These are phyloP conservation scores for Cynara cardunculus DNA, from an alignment of 129 eudicot species.

Conservation along the genomic window DNA sequence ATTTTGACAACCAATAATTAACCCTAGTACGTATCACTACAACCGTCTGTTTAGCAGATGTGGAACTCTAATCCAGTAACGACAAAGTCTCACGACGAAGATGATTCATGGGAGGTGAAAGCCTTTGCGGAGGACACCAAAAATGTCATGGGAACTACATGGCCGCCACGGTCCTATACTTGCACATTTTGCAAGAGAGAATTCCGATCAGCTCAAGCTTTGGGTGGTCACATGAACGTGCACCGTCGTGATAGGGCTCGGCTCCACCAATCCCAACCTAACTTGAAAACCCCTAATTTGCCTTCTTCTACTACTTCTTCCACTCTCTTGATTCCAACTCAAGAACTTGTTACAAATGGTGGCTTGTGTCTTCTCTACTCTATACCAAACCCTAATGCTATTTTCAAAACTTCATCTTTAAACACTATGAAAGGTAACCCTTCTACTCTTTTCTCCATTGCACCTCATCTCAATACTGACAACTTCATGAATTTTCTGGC, in stretches of 20 bases:
- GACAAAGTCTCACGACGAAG: conserved; percentile 23
- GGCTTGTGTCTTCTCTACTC: conserved; percentile 32
- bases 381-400: conserved; percentile 19
- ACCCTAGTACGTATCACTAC: background rate
- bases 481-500: conserved; percentile 11
- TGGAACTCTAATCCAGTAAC: conserved; percentile 16
- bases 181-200: conserved; percentile 33
- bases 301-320: conserved; percentile 21
- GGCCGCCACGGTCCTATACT: conserved; percentile 32
- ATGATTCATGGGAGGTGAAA: conserved; percentile 34
- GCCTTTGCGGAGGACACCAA: conserved; percentile 29
- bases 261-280: conserved; percentile 26
- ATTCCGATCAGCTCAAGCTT: conserved; percentile 36
- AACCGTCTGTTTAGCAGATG: conserved; percentile 5
- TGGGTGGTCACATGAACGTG: conserved; percentile 39
- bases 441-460: background rate
- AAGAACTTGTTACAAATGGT: conserved; percentile 34
- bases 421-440: conserved; percentile 10
- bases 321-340: conserved; percentile 24
- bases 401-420: conserved; percentile 21
- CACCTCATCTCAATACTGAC: conserved; percentile 17
- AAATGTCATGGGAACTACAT: conserved; percentile 32
- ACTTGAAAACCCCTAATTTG: conserved; percentile 5
- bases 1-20: conserved; percentile 7
- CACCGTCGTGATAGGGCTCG: conserved; percentile 41